Conservation (phyloP, 176 grass and related monocot species). For the Aegilops longissima region DNA sequence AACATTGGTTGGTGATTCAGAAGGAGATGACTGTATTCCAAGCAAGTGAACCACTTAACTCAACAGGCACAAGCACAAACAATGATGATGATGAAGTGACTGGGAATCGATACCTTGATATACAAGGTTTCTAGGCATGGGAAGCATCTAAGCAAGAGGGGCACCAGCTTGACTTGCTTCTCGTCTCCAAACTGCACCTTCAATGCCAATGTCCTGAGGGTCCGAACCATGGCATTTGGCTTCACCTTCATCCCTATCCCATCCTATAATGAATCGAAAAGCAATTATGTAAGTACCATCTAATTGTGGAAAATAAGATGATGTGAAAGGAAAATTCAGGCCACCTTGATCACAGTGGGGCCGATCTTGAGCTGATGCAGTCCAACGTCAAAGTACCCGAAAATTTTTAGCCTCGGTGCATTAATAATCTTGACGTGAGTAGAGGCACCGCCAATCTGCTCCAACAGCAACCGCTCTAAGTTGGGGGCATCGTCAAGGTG, state of each 20-base stretch:
- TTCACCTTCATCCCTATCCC: conserved; percentile 36
- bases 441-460: conserved; percentile 15
- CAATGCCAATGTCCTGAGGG: conserved; percentile 42
- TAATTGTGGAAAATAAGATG: neutral
- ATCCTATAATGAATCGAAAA: conserved; percentile 39
- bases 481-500: conserved; percentile 43
- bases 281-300: neutral
- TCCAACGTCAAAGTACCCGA: conserved; percentile 44
- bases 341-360: conserved; percentile 50
- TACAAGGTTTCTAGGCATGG: conserved; percentile 55
- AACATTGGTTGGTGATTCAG: conserved; percentile 15
- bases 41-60: conserved; percentile 4
- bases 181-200: conserved; percentile 41
- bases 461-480: conserved; percentile 40
- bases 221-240: conserved; percentile 40
- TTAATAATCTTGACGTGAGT: conserved; percentile 48
- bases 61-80: neutral
- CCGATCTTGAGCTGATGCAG: conserved; percentile 53
- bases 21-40: conserved; percentile 40
- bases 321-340: neutral
- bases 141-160: conserved; percentile 51
- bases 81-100: neutral
- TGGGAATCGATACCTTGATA: conserved; percentile 30
- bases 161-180: conserved; percentile 52
- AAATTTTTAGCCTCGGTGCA: conserved; percentile 40